phyloP scores from a whole-genome alignment of 768 basidiomycete genomes.

The Suillus paluster region DNA sequence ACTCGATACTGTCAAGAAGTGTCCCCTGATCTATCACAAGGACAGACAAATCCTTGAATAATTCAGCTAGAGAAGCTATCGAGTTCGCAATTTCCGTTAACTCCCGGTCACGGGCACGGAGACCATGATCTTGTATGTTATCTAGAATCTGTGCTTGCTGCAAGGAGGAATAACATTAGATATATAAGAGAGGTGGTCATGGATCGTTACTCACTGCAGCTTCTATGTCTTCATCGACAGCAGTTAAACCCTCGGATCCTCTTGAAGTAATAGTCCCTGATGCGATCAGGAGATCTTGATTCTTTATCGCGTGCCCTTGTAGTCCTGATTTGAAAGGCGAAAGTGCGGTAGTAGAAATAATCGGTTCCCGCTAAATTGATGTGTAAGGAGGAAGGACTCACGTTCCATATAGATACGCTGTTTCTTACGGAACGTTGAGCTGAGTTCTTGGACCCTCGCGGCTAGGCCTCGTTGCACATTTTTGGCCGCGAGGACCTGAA shows the following conservation, averaged over 20 bases:
- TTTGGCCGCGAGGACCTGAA: conserved; percentile 73
- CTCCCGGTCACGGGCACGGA: conserved; percentile 64
- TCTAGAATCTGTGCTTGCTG: conserved; percentile 42
- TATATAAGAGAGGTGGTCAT: conserved; percentile 16
- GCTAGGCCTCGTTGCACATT: conserved; percentile 96
- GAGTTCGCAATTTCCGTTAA: conserved; percentile 90
- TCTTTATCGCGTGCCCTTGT: conserved; percentile 97
- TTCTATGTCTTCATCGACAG: conserved; percentile 88
- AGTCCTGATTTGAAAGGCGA: conserved; percentile 61
- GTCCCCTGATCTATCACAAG: conserved; percentile 99
- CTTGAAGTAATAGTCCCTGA: conserved; percentile 84
- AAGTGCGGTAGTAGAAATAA: conserved; percentile 17
- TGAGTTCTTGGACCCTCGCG: conserved; percentile 94
- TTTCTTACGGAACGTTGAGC: conserved; percentile 93
- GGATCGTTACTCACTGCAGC: conserved; percentile 66
- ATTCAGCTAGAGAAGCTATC: conserved; percentile 88
- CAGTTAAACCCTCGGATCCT: conserved; percentile 81
- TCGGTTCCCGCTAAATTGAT: conserved; percentile 14
- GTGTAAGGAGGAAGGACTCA: conserved; percentile 48
- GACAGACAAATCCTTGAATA: conserved; percentile 93
- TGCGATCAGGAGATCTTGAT: conserved; percentile 91
- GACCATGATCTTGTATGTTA: conserved; percentile 42
- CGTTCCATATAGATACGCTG: conserved; percentile 99
- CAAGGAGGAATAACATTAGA: conserved; percentile 13
- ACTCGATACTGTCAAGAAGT: conserved; percentile 94